Base-by-base conservation (phyloP, 371 early-diverging fungal genomes). In the Rhizopus arrhizus region DNA sequence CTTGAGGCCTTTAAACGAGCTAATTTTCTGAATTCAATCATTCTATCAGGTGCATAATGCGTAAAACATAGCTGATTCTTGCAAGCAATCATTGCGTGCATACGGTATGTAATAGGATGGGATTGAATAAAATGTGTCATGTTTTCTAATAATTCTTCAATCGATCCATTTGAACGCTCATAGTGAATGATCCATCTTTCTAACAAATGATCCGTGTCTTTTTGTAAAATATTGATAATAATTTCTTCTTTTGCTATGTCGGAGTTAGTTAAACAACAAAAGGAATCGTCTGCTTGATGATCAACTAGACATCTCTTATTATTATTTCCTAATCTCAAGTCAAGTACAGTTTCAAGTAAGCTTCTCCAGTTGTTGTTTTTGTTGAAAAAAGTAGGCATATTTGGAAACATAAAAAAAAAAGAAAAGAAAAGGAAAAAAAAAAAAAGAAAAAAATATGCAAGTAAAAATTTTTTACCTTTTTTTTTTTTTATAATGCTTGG, bases 1-100 rank as follows among this genome's bases (percentile, higher is more conserved):
- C 69, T 69, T 38, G 73, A 61, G 22, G 73, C 66, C 41, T 78
- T 74, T 33, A 83, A 66, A 5, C 74, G 74, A 15, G 81, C 77
- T 5, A 70, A 66, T 32, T 64, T 56, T 22, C 68, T 67, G 47
- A 81, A 83, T 55, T 83, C 83, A 36, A 74, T 58, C 15, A n/a
- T 45, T 10, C 38, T 40, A 33, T 61, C 48, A 29, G 12, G 60
- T 0, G 73, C 69, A 10, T 32, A 42, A 46, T 51, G 45, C 7
- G 65, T 77, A 68, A 69, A 78, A 64, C 67, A 80, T 57, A 61
- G 73, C 52, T 54, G 57, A 68, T 47, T 45, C 58, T 32, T 46
- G 28, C 3, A 38, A 35, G 15, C 48, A 38, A 16, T 33, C 31
- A 47, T 54, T 16, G 49, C 43, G 13, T 53, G 48, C 47, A 53